phyloP scores from a whole-genome alignment of 2,329 filamentous ascomycete species.

The Cladorrhinum sp. region DNA sequence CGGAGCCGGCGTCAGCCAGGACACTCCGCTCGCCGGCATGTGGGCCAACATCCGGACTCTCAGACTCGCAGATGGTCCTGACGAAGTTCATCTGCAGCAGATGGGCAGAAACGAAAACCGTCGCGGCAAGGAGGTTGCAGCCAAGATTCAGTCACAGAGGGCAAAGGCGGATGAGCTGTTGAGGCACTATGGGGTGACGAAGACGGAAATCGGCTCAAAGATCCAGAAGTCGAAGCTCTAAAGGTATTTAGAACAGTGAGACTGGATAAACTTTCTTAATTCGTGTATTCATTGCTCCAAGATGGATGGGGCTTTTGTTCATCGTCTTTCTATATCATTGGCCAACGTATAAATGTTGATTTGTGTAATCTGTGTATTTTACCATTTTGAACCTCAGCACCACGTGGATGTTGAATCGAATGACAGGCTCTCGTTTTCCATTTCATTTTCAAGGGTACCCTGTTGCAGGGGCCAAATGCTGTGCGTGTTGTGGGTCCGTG shows the following conservation, averaged over 20 bases:
- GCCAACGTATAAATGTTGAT: not conserved
- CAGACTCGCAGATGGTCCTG: constrained; percentile 86
- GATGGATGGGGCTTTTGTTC: not conserved
- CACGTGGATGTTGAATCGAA: not conserved
- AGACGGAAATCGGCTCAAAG: constrained; percentile 49
- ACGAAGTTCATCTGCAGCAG: constrained; percentile 89
- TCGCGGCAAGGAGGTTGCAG: constrained; percentile 58
- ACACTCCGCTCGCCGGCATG: constrained; percentile 84
- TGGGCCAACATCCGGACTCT: constrained; percentile 80
- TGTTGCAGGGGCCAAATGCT: not conserved
- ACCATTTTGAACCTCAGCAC: not conserved
- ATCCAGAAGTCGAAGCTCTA: constrained; percentile 50
- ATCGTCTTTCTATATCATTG: not conserved
- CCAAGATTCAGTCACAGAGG: constrained; percentile 62
- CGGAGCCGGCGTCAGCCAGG: constrained; percentile 86
- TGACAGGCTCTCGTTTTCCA: constrained; percentile 7
- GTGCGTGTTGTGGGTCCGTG: constrained; percentile 10
- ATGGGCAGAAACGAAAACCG: constrained; percentile 79
- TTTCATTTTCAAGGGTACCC: not conserved
- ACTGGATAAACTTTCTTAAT: constrained; percentile 6
- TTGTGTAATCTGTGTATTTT: too few species aligned
- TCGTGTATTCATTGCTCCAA: not conserved
- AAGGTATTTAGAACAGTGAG: not conserved
- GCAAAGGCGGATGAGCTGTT: constrained; percentile 64
- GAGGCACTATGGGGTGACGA: constrained; percentile 51